Percentiles rank a stretch among this genome's conserved stretches.
Conservation (phyloP, 352 stramenopile species). For the Vaucheria bursata region DNA sequence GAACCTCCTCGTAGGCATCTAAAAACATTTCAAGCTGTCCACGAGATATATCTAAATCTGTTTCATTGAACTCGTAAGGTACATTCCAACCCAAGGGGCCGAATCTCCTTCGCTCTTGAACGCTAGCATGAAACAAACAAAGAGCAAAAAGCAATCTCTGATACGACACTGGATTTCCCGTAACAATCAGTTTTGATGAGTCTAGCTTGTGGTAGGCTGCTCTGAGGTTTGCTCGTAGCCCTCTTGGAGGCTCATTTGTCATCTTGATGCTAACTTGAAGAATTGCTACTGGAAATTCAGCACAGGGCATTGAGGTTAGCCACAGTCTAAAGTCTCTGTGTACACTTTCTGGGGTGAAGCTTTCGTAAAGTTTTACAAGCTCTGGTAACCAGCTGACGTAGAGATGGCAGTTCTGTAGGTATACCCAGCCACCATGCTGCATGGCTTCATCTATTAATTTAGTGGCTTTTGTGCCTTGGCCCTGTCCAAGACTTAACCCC, state of each 20-base stretch:
- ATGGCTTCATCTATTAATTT: constrained; percentile 78
- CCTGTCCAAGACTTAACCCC: constrained; percentile 81
- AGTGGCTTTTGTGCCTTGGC: constrained; percentile 78
- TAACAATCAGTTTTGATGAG: constrained; percentile 68
- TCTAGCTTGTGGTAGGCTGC: constrained; percentile 87
- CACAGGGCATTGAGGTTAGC: constrained; percentile 72
- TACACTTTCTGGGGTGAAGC: constrained; percentile 56
- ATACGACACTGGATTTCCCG: constrained; percentile 72
- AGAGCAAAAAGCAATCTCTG: constrained; percentile 87
- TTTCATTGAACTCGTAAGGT: constrained; percentile 93
- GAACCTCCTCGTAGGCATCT: constrained; percentile 77
- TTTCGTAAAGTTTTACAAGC: constrained; percentile 83
- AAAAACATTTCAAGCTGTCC: constrained; percentile 78
- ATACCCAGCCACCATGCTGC: constrained; percentile 78
- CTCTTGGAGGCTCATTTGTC: constrained; percentile 88
- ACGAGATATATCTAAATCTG: constrained; percentile 82
- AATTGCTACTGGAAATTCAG: constrained; percentile 72
- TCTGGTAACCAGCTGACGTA: constrained; percentile 86
- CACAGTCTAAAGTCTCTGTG: constrained; percentile 82
- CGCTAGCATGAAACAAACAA: constrained; percentile 58
- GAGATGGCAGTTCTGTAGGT: constrained; percentile 89
- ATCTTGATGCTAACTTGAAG: constrained; percentile 92
- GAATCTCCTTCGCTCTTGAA: constrained; percentile 84
- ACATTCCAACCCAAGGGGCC: constrained; percentile 90
- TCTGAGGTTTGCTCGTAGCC: constrained; percentile 73